phyloP scores from a whole-genome alignment of 2,329 filamentous ascomycete species.

The Sporothrix phasma region DNA sequence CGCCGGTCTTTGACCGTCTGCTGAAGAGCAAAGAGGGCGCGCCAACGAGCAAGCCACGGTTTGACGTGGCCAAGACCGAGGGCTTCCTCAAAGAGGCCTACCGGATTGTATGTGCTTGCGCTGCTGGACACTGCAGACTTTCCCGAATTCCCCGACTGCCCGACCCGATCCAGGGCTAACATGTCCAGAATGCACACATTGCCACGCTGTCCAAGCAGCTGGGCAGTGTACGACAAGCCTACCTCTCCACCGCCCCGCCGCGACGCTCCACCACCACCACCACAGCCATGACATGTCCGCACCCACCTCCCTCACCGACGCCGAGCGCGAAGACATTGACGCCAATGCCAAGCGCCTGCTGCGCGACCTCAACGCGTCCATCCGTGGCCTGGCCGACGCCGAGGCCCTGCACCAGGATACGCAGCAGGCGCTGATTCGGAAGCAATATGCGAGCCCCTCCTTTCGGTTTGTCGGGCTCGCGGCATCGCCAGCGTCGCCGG shows the following conservation, averaged over 20 bases:
- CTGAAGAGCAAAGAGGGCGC: constrained; percentile 35
- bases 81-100: constrained; percentile 92
- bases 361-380: constrained; percentile 72
- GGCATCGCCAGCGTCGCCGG: constrained; percentile 38
- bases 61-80: constrained; percentile 51
- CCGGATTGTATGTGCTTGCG: constrained; percentile 56
- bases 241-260: constrained; percentile 71
- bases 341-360: constrained; percentile 77
- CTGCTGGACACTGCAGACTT: no score
- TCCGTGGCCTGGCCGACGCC: constrained; percentile 68
- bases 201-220: constrained; percentile 70
- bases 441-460: constrained; percentile 36
- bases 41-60: constrained; percentile 23
- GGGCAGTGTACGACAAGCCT: constrained; percentile 73
- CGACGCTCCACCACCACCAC: constrained; percentile 36
- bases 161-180: neutral
- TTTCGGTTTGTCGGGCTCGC: constrained; percentile 33
- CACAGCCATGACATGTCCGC: constrained; percentile 35
- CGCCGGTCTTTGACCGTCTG: constrained; percentile 57
- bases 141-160: no score
- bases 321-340: constrained; percentile 78
- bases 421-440: constrained; percentile 57
- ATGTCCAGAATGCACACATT: constrained; percentile 68
- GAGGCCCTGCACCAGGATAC: constrained; percentile 75
- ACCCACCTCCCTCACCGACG: constrained; percentile 57